Conservation (phyloP, 1,284 basidiomycete genomes). For the Apiotrichum mycotoxinovorans region DNA sequence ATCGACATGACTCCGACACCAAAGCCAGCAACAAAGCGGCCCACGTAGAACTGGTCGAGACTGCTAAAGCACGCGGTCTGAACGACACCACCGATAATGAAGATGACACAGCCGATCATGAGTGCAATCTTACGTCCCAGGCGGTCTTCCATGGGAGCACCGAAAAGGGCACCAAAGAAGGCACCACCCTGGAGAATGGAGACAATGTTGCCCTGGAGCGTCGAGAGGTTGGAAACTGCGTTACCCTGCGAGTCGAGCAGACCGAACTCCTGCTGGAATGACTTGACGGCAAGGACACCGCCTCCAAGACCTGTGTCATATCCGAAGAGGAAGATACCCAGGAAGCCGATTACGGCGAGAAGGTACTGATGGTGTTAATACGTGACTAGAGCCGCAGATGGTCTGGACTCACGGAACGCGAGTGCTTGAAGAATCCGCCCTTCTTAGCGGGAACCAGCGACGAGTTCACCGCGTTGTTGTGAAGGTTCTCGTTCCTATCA, state of each 20-base stretch:
- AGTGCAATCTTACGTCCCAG: slow-evolving; percentile 57
- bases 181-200: slow-evolving; percentile 64
- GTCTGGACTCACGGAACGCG: slow-evolving; percentile 1
- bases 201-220: slow-evolving; percentile 57
- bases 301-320: slow-evolving; percentile 31
- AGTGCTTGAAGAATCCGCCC: slow-evolving; percentile 2
- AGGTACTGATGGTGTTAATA: slow-evolving; percentile 32
- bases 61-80: slow-evolving; percentile 47
- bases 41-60: slow-evolving; percentile 38
- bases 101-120: slow-evolving; percentile 60
- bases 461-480: background rate
- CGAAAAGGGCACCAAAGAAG: slow-evolving; percentile 71
- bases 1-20: slow-evolving; percentile 60
- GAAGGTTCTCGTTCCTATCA: background rate
- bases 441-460: slow-evolving; percentile 3
- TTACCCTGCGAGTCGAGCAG: slow-evolving; percentile 51
- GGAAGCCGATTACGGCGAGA: slow-evolving; percentile 68
- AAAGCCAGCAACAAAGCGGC: slow-evolving; percentile 67
- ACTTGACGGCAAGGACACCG: slow-evolving; percentile 51
- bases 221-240: slow-evolving; percentile 22
- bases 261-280: slow-evolving; percentile 63
- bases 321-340: slow-evolving; percentile 74
- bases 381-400: background rate
- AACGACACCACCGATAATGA: slow-evolving; percentile 61
- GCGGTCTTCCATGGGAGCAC: slow-evolving; percentile 49